Base-by-base conservation (phyloP, 768 basidiomycete species). In the Amanita phalloides region DNA sequence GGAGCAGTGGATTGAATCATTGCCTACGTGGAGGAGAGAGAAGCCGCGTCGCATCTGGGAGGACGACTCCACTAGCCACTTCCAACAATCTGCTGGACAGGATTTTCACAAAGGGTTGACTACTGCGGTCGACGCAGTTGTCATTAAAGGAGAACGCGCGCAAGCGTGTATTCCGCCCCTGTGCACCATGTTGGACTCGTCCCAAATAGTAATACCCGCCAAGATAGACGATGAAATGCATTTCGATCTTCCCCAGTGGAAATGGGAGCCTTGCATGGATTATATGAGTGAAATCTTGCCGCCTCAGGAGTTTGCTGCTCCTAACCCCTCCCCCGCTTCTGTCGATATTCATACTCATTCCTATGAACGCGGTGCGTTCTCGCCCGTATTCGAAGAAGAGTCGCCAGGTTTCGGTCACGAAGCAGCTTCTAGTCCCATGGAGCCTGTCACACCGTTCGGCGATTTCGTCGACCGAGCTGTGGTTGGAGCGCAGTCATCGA, bases 161-260 rank as follows among this genome's bases (percentile, higher is more conserved):
- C 75, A 87, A 78, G 82, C 83, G 81, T 82, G 82, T 73, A 76
- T 82, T 82, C 84, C 85, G 84, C 86, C 86, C 86, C 68, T 73
- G 64, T 65, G 63, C 57, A 62, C 65, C 57, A 55, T 68, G 54
- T 54, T 64, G 26, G 50, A 44, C 48, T 20, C 43, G 45, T 23
- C 43, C 17, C 41, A 20, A 49, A 6, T 14, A 38, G 26, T 28
- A 38, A 23, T 26, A 49, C 53, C 51, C 55, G 57, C 62, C 30
- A 71, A 72, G 53, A 59, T 62, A 28, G 69, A 75, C 56, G 68
- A 74, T 58, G 74, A 75, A 55, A 74, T 77, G 71, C 67, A 64
- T 58, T 66, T 65, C 33, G 66, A 65, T 51, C 21, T 45, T 52
- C 42, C 51, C 2, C 43, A 52, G 32, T 45, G 41, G 51, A 41